Evolutionary conservation across 2,329 filamentous ascomycete species (phyloP).

Genomic region (Nigrograna mackinnonii): DNA sequence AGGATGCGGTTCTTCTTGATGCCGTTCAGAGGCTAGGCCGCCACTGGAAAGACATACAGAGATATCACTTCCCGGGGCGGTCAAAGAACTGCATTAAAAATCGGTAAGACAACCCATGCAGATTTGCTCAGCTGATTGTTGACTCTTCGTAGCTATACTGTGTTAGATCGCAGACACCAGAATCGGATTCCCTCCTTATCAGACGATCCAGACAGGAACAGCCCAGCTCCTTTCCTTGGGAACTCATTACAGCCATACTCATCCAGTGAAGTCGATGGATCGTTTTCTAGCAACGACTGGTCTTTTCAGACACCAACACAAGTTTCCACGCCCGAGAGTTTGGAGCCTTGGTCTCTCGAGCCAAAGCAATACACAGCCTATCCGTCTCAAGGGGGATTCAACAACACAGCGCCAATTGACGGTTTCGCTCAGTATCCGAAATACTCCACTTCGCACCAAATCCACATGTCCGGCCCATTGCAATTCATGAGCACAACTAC

Average conservation of each 20-base stretch:
- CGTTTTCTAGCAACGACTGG: constrained; percentile 17
- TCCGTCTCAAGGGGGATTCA: constrained; percentile 25
- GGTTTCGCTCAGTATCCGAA: too few relatives aligned
- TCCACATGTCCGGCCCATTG: too few relatives aligned
- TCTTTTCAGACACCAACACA: constrained; percentile 19
- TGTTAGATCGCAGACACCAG: too few relatives aligned
- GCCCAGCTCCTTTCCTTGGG: too few relatives aligned
- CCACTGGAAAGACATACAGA: constrained; percentile 44
- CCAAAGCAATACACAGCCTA: constrained; percentile 22
- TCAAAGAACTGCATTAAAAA: constrained; percentile 46
- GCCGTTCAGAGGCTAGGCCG: constrained; percentile 37
- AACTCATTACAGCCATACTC: too few relatives aligned
- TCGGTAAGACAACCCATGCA: too few relatives aligned
- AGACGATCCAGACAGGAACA: too few relatives aligned
- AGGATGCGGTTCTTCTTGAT: constrained; percentile 35
- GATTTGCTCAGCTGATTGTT: too few relatives aligned
- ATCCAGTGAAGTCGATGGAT: constrained; percentile 21
- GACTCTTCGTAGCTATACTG: too few relatives aligned
- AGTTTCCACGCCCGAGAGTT: constrained; percentile 19
- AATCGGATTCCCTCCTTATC: too few relatives aligned
- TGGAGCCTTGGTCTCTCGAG: constrained; percentile 25
- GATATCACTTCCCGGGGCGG: constrained; percentile 35
- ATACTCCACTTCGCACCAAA: too few relatives aligned
- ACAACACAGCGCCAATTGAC: constrained; percentile 9
- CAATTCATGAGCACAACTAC: too few relatives aligned